Evolutionary conservation across 495 filamentous ascomycete genomes (phyloP), one percentile per base, ranked within the genome.

Genomic region (Talaromyces adpressus): DNA sequence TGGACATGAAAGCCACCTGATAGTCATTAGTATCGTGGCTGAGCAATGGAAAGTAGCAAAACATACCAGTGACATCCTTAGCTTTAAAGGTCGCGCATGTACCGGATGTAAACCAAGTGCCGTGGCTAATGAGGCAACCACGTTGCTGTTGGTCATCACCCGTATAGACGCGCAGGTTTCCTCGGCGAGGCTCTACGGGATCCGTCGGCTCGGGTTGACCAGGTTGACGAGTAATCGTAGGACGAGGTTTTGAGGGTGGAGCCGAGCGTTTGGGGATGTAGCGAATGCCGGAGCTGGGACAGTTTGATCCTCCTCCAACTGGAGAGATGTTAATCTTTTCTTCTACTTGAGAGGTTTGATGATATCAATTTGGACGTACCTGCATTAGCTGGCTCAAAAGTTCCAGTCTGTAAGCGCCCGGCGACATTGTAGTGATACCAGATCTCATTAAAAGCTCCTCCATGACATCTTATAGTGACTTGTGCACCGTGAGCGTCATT

Each of bases 381-480:
- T 68, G 85, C 85, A 16, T 79, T 62, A 0, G 85, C 77, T 20
- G 90, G 77, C 20, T 92, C 81, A 69, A 95, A 95, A 58, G 84
- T 75, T 25, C 91, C 92, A 6, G 81, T 87, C 70, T 91, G 89
- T 45, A 96, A 72, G 62, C 83, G 87, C 30, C 92, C 92, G 58
- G 83, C 82, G 11, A 96, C 84, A 66, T 93, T 88, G 77, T 88
- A 96, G 64, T 86, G 84, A 70, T 96, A 96, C 89, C 90, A 94
- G 23, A 91, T 85, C 75, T 95, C 88, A 67, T 92, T 87, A 27
- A 97, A 74, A 8, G 78, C 70, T 22, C 79, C 78, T 11, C 73
- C 71, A 0, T 70, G 71, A 73, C 92, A 97, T 53, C 87, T 84
- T 6, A 96, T 77, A 14, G 87, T 86, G 8, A 91, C 90, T 2